A percentile compares a stretch with the other conserved stretches of the same genome.
Conservation (phyloP, 1,284 basidiomycete species). For the Thecaphora thlaspeos region DNA sequence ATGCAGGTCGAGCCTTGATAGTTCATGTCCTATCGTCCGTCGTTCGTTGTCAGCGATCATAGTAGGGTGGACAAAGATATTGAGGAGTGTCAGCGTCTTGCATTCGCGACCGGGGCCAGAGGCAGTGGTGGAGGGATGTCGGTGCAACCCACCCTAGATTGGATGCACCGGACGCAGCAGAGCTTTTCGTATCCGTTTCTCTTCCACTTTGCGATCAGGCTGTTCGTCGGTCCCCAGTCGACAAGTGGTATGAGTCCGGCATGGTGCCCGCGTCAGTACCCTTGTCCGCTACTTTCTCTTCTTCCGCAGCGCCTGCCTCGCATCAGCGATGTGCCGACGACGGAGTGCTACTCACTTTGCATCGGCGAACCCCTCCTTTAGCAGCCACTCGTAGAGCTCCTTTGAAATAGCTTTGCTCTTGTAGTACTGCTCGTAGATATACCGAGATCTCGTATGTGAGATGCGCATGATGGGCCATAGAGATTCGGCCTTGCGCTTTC, state of each 20-base stretch:
- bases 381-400: conserved; percentile 94
- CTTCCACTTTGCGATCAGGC: conserved; percentile 99
- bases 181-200: conserved; percentile 97
- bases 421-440: conserved; percentile 98
- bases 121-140: no score
- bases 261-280: no score
- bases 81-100: no score
- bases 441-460: conserved; percentile 80
- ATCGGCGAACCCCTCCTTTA: conserved; percentile 97
- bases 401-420: conserved; percentile 92
- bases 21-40: conserved; percentile 98
- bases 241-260: no score
- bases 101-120: no score
- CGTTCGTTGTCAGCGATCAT: no score
- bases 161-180: conserved; percentile 95
- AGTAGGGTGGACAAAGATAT: no score
- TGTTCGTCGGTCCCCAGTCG: conserved; percentile 58
- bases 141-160: conserved; percentile 79
- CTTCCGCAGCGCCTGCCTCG: no score
- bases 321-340: no score
- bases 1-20: conserved; percentile 99
- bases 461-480: conserved; percentile 99
- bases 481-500: conserved; percentile 92
- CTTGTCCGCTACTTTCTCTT: no score
- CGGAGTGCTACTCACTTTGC: conserved; percentile 76